Evolutionary conservation across 2,329 filamentous ascomycete species (phyloP).

Genomic region (Chaetomiaceae sp.): DNA sequence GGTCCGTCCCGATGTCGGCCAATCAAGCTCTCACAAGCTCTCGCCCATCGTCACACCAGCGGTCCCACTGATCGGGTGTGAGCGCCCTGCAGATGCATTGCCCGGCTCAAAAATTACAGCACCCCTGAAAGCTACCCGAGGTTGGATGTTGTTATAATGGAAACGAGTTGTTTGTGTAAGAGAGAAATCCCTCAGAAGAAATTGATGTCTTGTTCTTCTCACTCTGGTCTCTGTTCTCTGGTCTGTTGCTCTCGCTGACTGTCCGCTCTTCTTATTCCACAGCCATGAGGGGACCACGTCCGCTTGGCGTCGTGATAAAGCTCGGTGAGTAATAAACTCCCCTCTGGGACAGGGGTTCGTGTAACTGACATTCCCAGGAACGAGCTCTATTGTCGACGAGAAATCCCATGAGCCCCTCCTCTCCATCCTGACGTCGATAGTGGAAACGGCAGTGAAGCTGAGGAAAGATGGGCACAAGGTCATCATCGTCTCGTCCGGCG

Average conservation of each 20-base stretch:
- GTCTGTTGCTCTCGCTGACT: slow-evolving; percentile 6
- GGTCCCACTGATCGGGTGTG: slow-evolving; percentile 14
- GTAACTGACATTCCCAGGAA: slow-evolving; percentile 56
- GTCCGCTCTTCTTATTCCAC: slow-evolving; percentile 14
- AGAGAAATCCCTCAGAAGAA: slow-evolving; percentile 13
- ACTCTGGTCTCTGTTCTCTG: not conserved
- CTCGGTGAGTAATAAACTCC: slow-evolving; percentile 56
- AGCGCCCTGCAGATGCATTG: slow-evolving; percentile 10
- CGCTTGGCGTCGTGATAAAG: slow-evolving; percentile 79
- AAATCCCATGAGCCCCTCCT: slow-evolving; percentile 89
- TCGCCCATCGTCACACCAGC: not conserved
- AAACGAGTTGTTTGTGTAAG: slow-evolving; percentile 19
- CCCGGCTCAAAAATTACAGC: slow-evolving; percentile 8
- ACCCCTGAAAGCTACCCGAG: slow-evolving; percentile 10
- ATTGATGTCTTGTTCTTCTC: not conserved
- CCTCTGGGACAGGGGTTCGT: not conserved
- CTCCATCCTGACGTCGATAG: slow-evolving; percentile 85
- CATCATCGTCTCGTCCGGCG: slow-evolving; percentile 93
- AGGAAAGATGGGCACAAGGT: slow-evolving; percentile 89
- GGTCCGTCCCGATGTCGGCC: slow-evolving; percentile 20
- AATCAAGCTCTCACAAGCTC: slow-evolving; percentile 12
- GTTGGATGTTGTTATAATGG: slow-evolving; percentile 16
- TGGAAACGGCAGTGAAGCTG: slow-evolving; percentile 85
- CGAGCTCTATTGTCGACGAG: slow-evolving; percentile 98
- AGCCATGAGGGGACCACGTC: slow-evolving; percentile 62